Evolutionary conservation across 2,329 filamentous ascomycete genomes (phyloP).

Genomic region (Cladosporium halotolerans): DNA sequence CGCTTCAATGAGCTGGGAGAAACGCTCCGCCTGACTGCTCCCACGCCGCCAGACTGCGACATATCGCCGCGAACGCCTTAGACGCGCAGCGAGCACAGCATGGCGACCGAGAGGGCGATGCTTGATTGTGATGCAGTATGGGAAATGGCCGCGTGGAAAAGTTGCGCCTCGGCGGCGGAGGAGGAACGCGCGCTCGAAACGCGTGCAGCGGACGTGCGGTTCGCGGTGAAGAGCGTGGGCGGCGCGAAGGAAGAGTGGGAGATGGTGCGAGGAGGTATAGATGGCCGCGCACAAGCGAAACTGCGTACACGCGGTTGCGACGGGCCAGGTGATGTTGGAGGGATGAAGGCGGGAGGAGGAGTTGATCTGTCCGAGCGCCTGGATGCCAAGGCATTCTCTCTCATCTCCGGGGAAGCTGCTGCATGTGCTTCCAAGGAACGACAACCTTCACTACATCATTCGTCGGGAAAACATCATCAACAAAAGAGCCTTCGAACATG

Average conservation of each 20-base stretch:
- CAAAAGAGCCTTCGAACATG: no score
- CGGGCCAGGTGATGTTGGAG: background rate
- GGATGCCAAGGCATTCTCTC: background rate
- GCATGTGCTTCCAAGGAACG: no score
- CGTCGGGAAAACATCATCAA: no score
- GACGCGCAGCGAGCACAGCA: constrained; percentile 7
- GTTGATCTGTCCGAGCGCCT: background rate
- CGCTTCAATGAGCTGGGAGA: constrained; percentile 27
- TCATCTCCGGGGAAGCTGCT: no score
- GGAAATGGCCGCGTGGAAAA: constrained; percentile 3
- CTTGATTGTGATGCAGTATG: background rate
- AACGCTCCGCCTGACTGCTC: constrained; percentile 15
- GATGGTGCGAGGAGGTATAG: background rate
- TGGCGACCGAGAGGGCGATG: constrained; percentile 1
- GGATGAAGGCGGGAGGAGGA: background rate
- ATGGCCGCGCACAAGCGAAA: background rate
- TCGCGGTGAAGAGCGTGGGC: background rate
- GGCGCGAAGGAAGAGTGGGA: background rate
- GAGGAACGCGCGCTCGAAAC: constrained; percentile 1
- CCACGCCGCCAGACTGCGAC: constrained; percentile 25
- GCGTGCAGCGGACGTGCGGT: constrained; percentile 1
- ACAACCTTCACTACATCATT: no score
- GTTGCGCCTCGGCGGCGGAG: constrained; percentile 4
- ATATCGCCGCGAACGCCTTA: constrained; percentile 21
- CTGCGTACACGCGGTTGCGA: background rate